A percentile compares a stretch with the other conserved stretches of the same genome.
phyloP scores from a whole-genome alignment of 1,139 yeast species.

The Taphrina confusa region DNA sequence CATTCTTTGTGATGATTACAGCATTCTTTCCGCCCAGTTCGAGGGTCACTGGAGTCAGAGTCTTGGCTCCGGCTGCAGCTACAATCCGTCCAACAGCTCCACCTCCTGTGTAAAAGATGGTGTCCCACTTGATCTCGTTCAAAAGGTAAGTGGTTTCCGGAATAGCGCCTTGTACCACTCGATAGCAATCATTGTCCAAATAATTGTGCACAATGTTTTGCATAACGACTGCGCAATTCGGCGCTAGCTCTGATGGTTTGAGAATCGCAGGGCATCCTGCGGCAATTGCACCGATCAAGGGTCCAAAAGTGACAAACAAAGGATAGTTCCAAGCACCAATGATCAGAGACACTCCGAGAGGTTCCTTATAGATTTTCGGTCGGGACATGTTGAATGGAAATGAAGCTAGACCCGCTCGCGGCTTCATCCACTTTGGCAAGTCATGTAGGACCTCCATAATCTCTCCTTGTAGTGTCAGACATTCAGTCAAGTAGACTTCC shows the following conservation, averaged over 20 bases:
- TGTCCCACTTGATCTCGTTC: conserved; percentile 30
- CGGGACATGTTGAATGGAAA: conserved; percentile 26
- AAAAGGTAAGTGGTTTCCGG: conserved; percentile 33
- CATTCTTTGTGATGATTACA: conserved; percentile 69
- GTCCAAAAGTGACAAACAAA: conserved; percentile 60
- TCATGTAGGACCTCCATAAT: conserved; percentile 61
- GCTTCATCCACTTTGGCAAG: conserved; percentile 64
- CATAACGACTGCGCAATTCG: conserved; percentile 61
- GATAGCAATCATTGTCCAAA: conserved; percentile 27
- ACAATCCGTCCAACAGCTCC: conserved; percentile 66
- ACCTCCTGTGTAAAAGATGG: conserved; percentile 60
- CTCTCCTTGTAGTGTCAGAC: conserved; percentile 57
- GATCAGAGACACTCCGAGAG: conserved; percentile 31
- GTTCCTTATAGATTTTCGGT: conserved; percentile 22
- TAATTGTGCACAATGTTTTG: conserved; percentile 13
- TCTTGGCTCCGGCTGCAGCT: conserved; percentile 64
- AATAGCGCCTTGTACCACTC: conserved; percentile 34
- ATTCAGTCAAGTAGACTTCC: conserved; percentile 66
- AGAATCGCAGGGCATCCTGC: conserved; percentile 82
- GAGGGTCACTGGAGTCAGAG: conserved; percentile 71
- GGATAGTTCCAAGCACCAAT: conserved; percentile 76
- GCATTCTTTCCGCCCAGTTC: conserved; percentile 85
- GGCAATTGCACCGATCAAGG: conserved; percentile 79
- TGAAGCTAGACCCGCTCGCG: conserved; percentile 46
- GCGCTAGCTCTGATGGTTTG: conserved; percentile 78